A percentile compares a stretch with the other conserved stretches of the same genome.
Conservation (phyloP, 371 early-diverging fungal species). For the Mucor circinelloides region DNA sequence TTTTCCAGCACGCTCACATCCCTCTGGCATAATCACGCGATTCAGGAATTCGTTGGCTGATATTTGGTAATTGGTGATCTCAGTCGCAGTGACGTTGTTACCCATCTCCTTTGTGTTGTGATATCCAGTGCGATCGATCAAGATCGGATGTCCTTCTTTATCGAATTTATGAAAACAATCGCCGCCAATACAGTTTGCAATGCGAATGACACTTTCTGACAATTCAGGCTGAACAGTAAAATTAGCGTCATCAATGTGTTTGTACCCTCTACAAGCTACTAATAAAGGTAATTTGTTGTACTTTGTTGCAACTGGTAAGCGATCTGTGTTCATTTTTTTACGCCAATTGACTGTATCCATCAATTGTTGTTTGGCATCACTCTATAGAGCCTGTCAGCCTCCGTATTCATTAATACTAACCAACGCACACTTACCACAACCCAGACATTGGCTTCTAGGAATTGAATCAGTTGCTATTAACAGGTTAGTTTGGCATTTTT, state of each 20-base stretch:
- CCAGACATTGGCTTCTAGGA: constrained; percentile 31
- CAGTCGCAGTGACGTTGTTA: constrained; percentile 56
- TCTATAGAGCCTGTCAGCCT: constrained; percentile 30
- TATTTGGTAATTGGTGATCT: constrained; percentile 70
- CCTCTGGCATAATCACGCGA: constrained; percentile 70
- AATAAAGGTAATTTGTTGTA: constrained; percentile 65
- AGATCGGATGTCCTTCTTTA: constrained; percentile 74
- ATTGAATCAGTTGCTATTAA: constrained; percentile 25
- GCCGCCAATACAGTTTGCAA: constrained; percentile 71
- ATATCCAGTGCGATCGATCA: constrained; percentile 77
- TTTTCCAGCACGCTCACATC: constrained; percentile 62
- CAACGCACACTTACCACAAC: constrained; percentile 9
- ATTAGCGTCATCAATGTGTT: constrained; percentile 65
- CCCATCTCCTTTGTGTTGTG: constrained; percentile 75
- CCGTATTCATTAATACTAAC: too few species aligned
- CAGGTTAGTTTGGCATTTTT: neutral
- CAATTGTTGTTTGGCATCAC: constrained; percentile 67
- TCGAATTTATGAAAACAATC: constrained; percentile 83
- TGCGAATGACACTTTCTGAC: constrained; percentile 62
- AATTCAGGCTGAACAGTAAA: constrained; percentile 58
- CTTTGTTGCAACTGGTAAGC: constrained; percentile 64
- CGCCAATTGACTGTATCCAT: constrained; percentile 72
- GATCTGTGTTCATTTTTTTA: constrained; percentile 61
- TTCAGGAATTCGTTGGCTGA: constrained; percentile 74
- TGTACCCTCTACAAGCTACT: constrained; percentile 71